A percentile compares a stretch with the other conserved stretches of the same genome.
Evolutionary conservation across 2,329 filamentous ascomycete species (phyloP).

Genomic region (Colletotrichum gloeosporioides): DNA sequence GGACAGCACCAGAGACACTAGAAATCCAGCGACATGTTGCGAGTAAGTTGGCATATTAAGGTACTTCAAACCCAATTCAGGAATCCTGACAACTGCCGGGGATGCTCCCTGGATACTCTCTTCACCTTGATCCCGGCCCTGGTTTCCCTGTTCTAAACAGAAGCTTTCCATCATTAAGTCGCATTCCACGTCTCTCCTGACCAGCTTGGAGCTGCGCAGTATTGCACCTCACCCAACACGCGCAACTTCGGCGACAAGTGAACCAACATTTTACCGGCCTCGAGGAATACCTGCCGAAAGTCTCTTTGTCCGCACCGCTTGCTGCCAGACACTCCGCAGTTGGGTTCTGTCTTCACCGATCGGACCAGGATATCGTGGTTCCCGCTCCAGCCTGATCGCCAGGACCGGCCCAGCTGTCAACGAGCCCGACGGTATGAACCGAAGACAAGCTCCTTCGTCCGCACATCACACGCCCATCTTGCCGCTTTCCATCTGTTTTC

Average conservation of each 20-base stretch:
- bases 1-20: neutral
- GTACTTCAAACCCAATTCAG: neutral
- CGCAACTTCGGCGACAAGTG: neutral
- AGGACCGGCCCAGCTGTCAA: conserved; percentile 2
- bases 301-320: neutral
- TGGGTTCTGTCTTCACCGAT: neutral
- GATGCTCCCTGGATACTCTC: neutral
- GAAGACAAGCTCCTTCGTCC: neutral
- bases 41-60: neutral
- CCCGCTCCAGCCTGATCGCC: conserved; percentile 13
- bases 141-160: neutral
- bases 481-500: neutral
- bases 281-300: neutral
- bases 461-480: neutral
- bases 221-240: neutral
- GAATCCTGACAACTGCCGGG: conserved; percentile 7
- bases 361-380: conserved; percentile 2
- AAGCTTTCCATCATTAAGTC: conserved; percentile 3
- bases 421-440: neutral
- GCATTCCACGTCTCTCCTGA: neutral
- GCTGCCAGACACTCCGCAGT: conserved; percentile 8
- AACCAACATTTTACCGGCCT: neutral
- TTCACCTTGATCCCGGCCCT: neutral
- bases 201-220: neutral
- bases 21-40: neutral